Base-by-base conservation (phyloP, 768 basidiomycete species). In the Strobilomyces dryophilus region DNA sequence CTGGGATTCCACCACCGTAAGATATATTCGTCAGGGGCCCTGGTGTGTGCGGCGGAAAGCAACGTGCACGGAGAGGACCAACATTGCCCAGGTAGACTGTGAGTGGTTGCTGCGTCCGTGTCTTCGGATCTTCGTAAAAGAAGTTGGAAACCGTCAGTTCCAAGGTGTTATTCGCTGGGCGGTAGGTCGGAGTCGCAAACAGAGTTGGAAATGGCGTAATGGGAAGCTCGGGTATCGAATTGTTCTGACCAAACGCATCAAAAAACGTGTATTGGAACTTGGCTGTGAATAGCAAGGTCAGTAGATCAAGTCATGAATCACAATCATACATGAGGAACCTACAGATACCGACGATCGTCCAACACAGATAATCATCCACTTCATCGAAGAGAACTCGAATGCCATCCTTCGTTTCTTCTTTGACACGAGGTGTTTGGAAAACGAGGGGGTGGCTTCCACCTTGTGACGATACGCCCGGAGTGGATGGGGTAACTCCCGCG, bases 281-380 rank as follows among this genome's bases (percentile, higher is more conserved):
- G 50, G 92, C 91, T 93, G 60, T 18, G 64, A 56, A 53, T 49
- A 21, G 15, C 3, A 42, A 51, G 48, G 61, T 71, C 43, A 62
- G 58, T 57, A 52, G 54, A 45, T 52, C 51, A 47, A 52, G 54
- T 27, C 11, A 44, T 26, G 45, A 41, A 47, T 17, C 50, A 45
- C 41, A 26, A 47, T 17, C 50, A 45, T 43, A 26, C 45, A 51
- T 54, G 45, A 53, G 20, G 62, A 56, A 74, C 88, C 70, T 72
- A 94, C 94, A 92, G 48, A 95, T 94, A 36, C 94, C 92, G 58
- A 93, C 92, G 61, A 97, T 94, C 12, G 92, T 92, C 94, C 94
- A 97, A 64, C 90, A 92, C 52, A 95, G 74, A 75, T 92, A 95
- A 66, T 97, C 94, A 66, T 97, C 93, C 7, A 97, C 90, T 69